Evolutionary conservation across 192 early-diverging fungal species (phyloP).

Genomic region (Coemansia sp.): DNA sequence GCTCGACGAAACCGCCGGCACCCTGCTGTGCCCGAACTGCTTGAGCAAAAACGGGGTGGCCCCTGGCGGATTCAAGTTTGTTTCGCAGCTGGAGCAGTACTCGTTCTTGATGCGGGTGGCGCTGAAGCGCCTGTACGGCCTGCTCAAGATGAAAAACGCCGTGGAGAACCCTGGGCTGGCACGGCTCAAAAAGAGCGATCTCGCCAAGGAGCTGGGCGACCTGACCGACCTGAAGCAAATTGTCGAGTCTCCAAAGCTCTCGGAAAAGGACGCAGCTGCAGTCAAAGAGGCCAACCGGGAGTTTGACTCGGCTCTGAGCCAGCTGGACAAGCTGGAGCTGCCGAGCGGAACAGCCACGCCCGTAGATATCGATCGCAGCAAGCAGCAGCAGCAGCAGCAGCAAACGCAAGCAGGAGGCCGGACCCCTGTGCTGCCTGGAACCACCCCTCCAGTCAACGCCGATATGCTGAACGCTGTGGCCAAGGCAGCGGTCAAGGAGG

Average conservation of each 20-base stretch:
- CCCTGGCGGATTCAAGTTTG: constrained; percentile 60
- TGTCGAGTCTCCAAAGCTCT: constrained; percentile 1
- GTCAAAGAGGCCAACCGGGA: constrained; percentile 34
- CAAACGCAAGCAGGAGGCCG: not conserved
- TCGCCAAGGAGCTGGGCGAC: constrained; percentile 12
- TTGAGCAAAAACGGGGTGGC: constrained; percentile 42
- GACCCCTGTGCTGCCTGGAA: not conserved
- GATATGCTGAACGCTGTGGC: constrained; percentile 38
- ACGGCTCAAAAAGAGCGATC: constrained; percentile 26
- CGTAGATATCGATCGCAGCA: not conserved
- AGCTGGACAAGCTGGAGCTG: constrained; percentile 40
- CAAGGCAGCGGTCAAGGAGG: constrained; percentile 44
- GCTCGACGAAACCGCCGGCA: constrained; percentile 46
- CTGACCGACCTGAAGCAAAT: constrained; percentile 12
- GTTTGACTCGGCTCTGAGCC: constrained; percentile 44
- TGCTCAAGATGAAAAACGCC: constrained; percentile 64
- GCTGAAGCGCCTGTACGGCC: constrained; percentile 73
- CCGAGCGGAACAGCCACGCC: constrained; percentile 7
- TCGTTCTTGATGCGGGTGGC: constrained; percentile 82
- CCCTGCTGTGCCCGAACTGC: constrained; percentile 58
- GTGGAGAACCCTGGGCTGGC: constrained; percentile 34
- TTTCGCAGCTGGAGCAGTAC: constrained; percentile 90
- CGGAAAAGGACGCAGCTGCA: constrained; percentile 9
- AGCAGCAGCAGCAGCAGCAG: not conserved
- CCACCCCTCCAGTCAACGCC: constrained; percentile 27